Percentiles rank a stretch among this genome's conserved stretches.
These are phyloP conservation scores for Mortierella claussenii DNA, from an alignment of 192 early-diverging fungal species.

Conservation along the genomic window DNA sequence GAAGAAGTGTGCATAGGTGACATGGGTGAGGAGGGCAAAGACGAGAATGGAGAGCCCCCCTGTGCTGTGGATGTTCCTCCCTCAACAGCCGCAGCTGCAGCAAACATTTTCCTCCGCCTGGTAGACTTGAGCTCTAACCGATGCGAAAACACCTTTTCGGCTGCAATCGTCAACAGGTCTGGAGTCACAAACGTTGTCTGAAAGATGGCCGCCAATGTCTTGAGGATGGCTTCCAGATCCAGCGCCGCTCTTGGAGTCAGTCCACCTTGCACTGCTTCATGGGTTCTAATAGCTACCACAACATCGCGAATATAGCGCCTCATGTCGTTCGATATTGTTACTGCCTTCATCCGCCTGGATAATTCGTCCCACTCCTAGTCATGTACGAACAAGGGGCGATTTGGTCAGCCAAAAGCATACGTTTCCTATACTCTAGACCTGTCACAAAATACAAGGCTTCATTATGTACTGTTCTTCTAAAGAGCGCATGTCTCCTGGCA, in stretches of 20 bases:
- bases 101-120: conserved; percentile 20
- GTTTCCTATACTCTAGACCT: background rate
- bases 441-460: too few species aligned
- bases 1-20: too few species aligned
- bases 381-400: background rate
- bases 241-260: conserved; percentile 62
- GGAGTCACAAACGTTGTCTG: conserved; percentile 63
- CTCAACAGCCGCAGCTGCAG: background rate
- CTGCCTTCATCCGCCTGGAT: conserved; percentile 48
- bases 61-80: background rate
- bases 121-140: conserved; percentile 50
- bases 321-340: conserved; percentile 64
- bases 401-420: background rate
- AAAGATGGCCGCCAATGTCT: conserved; percentile 63
- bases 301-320: conserved; percentile 67
- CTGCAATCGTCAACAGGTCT: conserved; percentile 62
- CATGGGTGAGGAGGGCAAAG: background rate
- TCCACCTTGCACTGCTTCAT: conserved; percentile 63
- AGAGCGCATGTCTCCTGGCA: conserved; percentile 32
- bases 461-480: conserved; percentile 38
- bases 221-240: conserved; percentile 63
- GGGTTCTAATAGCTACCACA: conserved; percentile 66
- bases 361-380: conserved; percentile 65
- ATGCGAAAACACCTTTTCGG: conserved; percentile 68
- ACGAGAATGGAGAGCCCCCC: conserved; percentile 6